Evolutionary conservation across 345 rosid species (phyloP), one percentile per base, ranked within the genome.

Genomic region (Hibiscus trionum): DNA sequence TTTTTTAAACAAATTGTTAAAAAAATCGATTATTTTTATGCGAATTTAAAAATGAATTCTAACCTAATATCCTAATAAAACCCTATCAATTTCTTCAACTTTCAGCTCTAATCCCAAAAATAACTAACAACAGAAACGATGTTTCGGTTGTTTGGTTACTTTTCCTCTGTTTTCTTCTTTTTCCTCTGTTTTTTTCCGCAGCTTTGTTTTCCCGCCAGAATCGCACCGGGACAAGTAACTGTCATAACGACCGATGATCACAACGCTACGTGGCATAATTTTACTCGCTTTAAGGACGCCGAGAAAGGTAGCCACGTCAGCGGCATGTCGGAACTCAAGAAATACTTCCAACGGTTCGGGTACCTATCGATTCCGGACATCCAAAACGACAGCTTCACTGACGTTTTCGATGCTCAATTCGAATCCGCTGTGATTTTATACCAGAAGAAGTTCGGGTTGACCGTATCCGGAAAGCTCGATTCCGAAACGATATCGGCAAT

Each of bases 301-400:
- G 89, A 81, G 31, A 67, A 74, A 69, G 97, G 97, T 3, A 84
- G 86, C 85, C 81, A 80, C 60, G 85, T 89, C 72, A 76, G 49
- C 61, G 97, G 99, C 82, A 90, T 95, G 77, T 87, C 93, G 0
- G 93, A 90, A 71, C 91, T 95, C 62, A 95, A 95, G 84, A 78
- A 76, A 14, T 95, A 92, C 84, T 89, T 95, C 67, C 77, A 78
- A 79, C 89, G 83, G 1, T 95, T 92, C 82, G 99, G 99, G 8
- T 95, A 95, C 80, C 86, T 88, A 53, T 42, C 77, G 14, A 35
- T 67, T 47, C 56, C 78, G 15, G 76, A 72, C 72, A 27, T 50
- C 9, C 27, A 4, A n/a, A 68, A 16, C 0, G 46, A 3, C 4
- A 86, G 76, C 56, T 77, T 88, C 71, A 85, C 88, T 29, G 96